These are phyloP conservation scores for Sungouiella thailandica DNA, from an alignment of 805 yeast species.

Conservation along the genomic window DNA sequence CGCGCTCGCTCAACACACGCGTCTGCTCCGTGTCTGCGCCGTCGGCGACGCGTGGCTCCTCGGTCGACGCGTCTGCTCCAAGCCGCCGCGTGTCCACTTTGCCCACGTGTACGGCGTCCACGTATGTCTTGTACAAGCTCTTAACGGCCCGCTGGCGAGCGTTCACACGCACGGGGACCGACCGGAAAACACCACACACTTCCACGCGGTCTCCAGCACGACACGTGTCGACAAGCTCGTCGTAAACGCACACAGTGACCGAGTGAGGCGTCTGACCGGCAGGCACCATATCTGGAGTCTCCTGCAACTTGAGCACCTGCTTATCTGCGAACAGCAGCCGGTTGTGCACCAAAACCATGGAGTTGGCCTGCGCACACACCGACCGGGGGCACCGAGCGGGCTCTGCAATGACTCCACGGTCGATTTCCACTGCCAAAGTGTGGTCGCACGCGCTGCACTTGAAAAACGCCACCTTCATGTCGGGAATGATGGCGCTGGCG, in stretches of 20 bases:
- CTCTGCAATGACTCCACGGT: constrained; percentile 90
- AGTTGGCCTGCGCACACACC: constrained; percentile 73
- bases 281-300: constrained; percentile 93
- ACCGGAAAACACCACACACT: constrained; percentile 91
- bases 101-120: constrained; percentile 90
- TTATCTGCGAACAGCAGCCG: constrained; percentile 92
- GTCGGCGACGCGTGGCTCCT: constrained; percentile 53
- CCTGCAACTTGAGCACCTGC: constrained; percentile 90
- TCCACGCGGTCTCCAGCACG: constrained; percentile 96
- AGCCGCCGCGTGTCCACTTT: constrained; percentile 78
- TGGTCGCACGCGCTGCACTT: constrained; percentile 94
- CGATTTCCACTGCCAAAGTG: constrained; percentile 85
- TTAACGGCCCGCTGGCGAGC: constrained; percentile 80
- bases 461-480: constrained; percentile 96
- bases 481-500: constrained; percentile 89
- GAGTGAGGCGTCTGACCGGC: constrained; percentile 99
- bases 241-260: constrained; percentile 88
- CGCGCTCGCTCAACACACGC: constrained; percentile 64
- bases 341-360: constrained; percentile 89
- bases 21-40: constrained; percentile 73
- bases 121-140: constrained; percentile 82
- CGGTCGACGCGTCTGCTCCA: constrained; percentile 73
- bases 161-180: constrained; percentile 86
- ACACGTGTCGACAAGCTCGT: constrained; percentile 89
- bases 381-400: constrained; percentile 91